Conservation (phyloP, 768 basidiomycete species). For the Pisolithus marmoratus region DNA sequence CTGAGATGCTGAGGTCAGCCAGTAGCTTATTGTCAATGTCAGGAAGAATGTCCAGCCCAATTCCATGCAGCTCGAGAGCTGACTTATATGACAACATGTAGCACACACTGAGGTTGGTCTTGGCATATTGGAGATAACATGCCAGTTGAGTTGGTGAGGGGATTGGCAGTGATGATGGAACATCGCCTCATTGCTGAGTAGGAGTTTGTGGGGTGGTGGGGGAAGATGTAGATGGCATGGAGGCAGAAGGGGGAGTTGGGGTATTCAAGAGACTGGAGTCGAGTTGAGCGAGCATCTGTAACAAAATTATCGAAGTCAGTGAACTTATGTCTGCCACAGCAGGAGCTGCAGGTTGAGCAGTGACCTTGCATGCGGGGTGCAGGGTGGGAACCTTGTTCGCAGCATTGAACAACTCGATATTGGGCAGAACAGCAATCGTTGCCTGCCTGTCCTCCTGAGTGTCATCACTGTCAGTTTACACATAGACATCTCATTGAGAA, state of each 20-base stretch:
- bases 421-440: not conserved
- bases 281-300: not conserved
- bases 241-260: not conserved
- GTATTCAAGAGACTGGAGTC: not conserved
- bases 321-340: not conserved
- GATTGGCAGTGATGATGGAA: not conserved
- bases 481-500: constrained; percentile 3
- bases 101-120: not conserved
- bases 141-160: constrained; percentile 1
- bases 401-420: constrained; percentile 2
- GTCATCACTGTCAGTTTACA: constrained; percentile 1
- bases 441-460: constrained; percentile 6
- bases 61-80: no score
- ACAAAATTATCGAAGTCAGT: constrained; percentile 1
- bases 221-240: not conserved
- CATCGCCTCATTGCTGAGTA: not conserved
- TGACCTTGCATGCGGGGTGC: not conserved
- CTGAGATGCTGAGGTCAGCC: no score
- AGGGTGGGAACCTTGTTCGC: not conserved
- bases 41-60: no score
- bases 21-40: no score
- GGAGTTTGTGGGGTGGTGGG: not conserved
- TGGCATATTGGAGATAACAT: constrained; percentile 1
- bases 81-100: no score
- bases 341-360: not conserved